Evolutionary conservation across 2,329 filamentous ascomycete genomes (phyloP), one percentile per base, ranked within the genome.

Genomic region (Cladosporium velox): DNA sequence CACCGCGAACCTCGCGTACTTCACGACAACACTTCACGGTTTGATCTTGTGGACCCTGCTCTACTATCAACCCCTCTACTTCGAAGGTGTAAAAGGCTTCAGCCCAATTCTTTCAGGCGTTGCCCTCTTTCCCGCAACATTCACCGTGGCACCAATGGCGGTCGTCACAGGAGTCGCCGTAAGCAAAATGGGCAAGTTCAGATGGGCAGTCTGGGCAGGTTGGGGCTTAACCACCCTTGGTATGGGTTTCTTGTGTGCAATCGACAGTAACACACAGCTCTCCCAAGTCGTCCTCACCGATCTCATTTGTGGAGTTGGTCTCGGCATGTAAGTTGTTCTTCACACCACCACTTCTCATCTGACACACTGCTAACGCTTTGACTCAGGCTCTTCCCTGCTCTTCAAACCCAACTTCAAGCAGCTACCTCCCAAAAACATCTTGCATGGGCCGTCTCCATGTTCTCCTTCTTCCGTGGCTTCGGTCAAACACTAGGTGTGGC

Each of bases 401-500:
- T 52, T 14, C 49, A 52, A 52, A 52, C 49, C 5, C 49, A 52
- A 26, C 18, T 58, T 7, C 54, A 58, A 58, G 54, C 54, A 4
- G 28, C 54, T n/a, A 35, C 54, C 6, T 26, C 30, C 3, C 30
- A n/a, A 24, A 34, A 38, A 18, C n/a, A 58, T 35, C n/a, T 58
- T 11, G 54, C 54, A 8, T 21, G n/a, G 11, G 54, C 54, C 11
- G 30, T 35, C 11, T 35, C 54, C 5, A 79, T 80, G 52, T 83
- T 79, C 76, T 72, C 76, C 0, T 86, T 86, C 66, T 71, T 83
- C 65, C 79, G 83, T 44, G 79, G 73, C 63, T 80, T 86, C 35
- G 84, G 84, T 2, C 71, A 76, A n/a, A 79, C 81, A 3, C 81
- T 84, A 72, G 84, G 82, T 10, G 77, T 82, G 1, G 75, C 81